phyloP scores from a whole-genome alignment of 306 rosid genomes.

The Mucuna pruriens region DNA sequence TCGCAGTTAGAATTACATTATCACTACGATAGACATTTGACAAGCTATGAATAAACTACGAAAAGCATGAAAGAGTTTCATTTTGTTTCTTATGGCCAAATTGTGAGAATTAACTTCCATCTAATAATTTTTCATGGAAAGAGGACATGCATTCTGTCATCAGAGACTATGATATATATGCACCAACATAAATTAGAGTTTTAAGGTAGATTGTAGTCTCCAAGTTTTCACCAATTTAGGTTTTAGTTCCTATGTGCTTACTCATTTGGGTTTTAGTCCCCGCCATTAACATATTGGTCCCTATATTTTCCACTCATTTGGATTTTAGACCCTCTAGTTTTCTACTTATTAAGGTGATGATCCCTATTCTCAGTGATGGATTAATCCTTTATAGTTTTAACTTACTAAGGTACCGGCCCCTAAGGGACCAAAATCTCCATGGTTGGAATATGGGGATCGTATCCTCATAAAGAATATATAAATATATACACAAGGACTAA shows the following conservation, averaged over 20 bases:
- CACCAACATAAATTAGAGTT: neutral
- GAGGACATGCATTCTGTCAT: neutral
- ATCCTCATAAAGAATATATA: neutral
- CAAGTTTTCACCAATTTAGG: neutral
- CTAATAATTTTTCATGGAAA: neutral
- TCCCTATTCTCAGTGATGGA: neutral
- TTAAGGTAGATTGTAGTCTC: neutral
- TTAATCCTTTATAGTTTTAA: neutral
- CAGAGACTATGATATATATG: neutral
- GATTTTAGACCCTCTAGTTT: neutral
- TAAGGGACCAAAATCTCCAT: neutral
- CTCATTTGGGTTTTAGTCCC: neutral
- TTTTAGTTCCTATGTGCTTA: neutral
- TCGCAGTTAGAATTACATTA: neutral
- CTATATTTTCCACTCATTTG: neutral
- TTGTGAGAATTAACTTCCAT: slow-evolving; percentile 18
- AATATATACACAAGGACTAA: neutral
- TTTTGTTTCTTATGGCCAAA: slow-evolving; percentile 11
- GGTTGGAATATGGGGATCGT: neutral
- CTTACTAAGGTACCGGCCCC: neutral
- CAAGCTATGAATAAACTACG: slow-evolving; percentile 17
- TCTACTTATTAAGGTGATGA: neutral
- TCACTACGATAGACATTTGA: neutral
- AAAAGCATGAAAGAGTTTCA: neutral
- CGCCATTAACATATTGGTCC: neutral